Conservation (phyloP, 306 rosid genomes). For the Fagus crenata region DNA sequence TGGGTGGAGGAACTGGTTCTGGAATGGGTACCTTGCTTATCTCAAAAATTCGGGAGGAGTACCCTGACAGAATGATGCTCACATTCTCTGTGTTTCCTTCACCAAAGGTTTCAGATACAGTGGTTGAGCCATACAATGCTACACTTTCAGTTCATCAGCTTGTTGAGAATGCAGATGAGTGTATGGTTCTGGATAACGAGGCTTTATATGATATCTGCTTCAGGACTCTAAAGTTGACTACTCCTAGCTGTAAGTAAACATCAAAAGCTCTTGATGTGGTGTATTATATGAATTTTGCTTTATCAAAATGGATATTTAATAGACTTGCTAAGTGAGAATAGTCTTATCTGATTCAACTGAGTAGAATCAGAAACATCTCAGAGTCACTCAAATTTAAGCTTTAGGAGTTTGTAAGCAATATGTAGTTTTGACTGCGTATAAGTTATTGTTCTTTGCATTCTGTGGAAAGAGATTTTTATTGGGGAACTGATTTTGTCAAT, state of each 20-base stretch:
- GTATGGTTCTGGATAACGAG: conserved; percentile 62
- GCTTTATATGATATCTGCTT: conserved; percentile 60
- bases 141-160: conserved; percentile 62
- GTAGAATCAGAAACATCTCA: not conserved
- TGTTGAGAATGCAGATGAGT: conserved; percentile 65
- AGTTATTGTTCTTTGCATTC: not conserved
- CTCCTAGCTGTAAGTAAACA: conserved; percentile 55
- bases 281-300: not conserved
- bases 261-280: not conserved
- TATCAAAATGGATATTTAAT: not conserved
- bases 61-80: conserved; percentile 62
- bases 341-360: not conserved
- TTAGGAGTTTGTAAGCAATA: not conserved
- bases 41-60: conserved; percentile 60
- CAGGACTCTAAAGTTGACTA: conserved; percentile 57
- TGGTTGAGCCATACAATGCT: conserved; percentile 62
- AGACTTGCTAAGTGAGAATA: not conserved
- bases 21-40: conserved; percentile 61
- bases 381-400: not conserved
- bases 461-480: not conserved
- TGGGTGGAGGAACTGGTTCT: conserved; percentile 64
- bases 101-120: conserved; percentile 60
- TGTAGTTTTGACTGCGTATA: not conserved
- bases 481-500: not conserved
- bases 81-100: conserved; percentile 60